These are phyloP conservation scores for Ogataea nakhonphanomensis DNA, from an alignment of 805 yeast genomes.

Conservation along the genomic window DNA sequence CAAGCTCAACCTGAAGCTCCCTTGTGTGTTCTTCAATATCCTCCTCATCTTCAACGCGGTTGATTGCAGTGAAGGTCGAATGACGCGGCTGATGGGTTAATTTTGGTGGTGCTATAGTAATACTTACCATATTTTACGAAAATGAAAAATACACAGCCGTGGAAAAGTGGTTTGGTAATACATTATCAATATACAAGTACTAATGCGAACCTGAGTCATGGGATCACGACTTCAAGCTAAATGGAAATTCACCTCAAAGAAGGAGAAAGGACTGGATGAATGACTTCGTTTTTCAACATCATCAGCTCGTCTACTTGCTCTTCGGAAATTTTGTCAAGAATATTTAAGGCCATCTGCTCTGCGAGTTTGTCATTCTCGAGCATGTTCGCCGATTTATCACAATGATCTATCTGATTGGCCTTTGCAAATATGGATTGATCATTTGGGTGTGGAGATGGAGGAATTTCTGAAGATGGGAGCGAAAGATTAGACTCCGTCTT, in stretches of 20 bases:
- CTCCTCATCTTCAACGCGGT: slow-evolving; percentile 69
- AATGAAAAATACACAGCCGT: slow-evolving; percentile 7
- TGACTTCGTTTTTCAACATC: slow-evolving; percentile 28
- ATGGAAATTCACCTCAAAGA: slow-evolving; percentile 14
- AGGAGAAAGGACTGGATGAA: slow-evolving; percentile 15
- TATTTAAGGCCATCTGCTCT: slow-evolving; percentile 34
- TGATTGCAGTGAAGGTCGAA: slow-evolving; percentile 79
- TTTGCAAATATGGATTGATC: slow-evolving; percentile 27
- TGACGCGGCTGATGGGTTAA: slow-evolving; percentile 14
- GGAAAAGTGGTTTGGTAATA: neutral
- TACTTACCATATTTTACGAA: slow-evolving; percentile 7
- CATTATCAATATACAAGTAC: slow-evolving; percentile 2
- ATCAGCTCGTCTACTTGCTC: slow-evolving; percentile 31
- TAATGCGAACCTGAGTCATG: slow-evolving; percentile 4
- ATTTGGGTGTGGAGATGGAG: slow-evolving; percentile 3
- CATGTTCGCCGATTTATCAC: slow-evolving; percentile 24
- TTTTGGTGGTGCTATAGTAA: neutral
- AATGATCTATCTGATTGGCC: slow-evolving; percentile 33
- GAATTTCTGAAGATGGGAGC: slow-evolving; percentile 3
- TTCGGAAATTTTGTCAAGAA: slow-evolving; percentile 29
- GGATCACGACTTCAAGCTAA: neutral
- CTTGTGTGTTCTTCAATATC: slow-evolving; percentile 88
- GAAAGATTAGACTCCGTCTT: slow-evolving; percentile 10
- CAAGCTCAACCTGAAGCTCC: slow-evolving; percentile 86
- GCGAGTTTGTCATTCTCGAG: slow-evolving; percentile 31